Base-by-base conservation (phyloP, 192 early-diverging fungal genomes). In the Spizellomyces sp. region DNA sequence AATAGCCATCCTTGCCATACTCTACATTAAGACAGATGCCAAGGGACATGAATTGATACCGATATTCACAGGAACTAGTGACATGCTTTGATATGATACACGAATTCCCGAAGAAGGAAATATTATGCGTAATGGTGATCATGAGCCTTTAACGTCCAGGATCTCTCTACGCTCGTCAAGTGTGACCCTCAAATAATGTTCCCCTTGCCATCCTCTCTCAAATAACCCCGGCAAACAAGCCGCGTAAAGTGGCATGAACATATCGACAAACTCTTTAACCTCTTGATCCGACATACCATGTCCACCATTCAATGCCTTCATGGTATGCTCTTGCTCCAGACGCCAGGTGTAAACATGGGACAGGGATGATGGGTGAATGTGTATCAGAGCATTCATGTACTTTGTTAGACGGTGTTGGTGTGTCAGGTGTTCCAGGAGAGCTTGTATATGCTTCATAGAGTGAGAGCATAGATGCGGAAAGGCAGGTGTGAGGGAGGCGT, bases 231-330 rank as follows among this genome's bases (percentile, higher is more conserved):
- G 75, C 55, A 77, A 60, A 12, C 71, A 48, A 42, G 74, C 54
- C 22, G 59, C 42, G 62, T 98, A 96, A 4, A 83, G 85, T 4
- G 96, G 96, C 91, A 96, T 92, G 74, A 92, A 98, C 21, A 90
- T 82, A 44, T 91, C 81, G 2, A 98, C 90, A 87, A 98, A 96
- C 60, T 89, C 88, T 5, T 80, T 66, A 9, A 98, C 89, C 77
- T 94, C 84, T n/a, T 87, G 80, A 56, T 91, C 86, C 0, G 81
- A 82, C 77, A 98, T 76, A 4, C 91, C 91, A 21, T 77, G 83
- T 6, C 52, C 36, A 8, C 73, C 67, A 19, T 36, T 54, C 9
- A 67, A 64, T 8, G 55, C 61, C 61, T 77, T 66, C 83, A 91
- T 75, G 45, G 76, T 61, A 44, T 91, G 83, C 73, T 98, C 96